Percentiles rank a stretch among this genome's conserved stretches.
Evolutionary conservation across 768 basidiomycete genomes (phyloP).

Genomic region (Trametes maxima): DNA sequence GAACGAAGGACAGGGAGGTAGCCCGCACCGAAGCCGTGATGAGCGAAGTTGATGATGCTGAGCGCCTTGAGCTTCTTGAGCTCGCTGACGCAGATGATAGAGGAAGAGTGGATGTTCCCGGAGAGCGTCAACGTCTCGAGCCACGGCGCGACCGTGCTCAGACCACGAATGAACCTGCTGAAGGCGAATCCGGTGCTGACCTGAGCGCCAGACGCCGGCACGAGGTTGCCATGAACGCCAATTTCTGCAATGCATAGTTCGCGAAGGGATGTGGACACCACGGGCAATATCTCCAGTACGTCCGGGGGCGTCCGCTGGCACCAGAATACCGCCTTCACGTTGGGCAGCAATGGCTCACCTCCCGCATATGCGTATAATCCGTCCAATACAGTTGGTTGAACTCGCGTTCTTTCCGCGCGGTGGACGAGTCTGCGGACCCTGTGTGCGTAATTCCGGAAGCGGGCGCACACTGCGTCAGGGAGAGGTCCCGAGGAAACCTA

Average conservation of each 20-base stretch:
- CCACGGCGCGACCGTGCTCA: background rate
- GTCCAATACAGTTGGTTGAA: background rate
- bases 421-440: constrained; percentile 5
- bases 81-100: background rate
- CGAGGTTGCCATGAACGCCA: background rate
- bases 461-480: background rate
- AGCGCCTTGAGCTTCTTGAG: background rate
- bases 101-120: constrained; percentile 1
- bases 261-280: background rate
- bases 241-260: background rate
- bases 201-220: background rate
- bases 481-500: background rate
- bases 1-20: constrained; percentile 4
- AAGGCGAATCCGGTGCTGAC: background rate
- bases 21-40: background rate
- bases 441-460: constrained; percentile 1
- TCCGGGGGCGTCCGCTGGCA: background rate
- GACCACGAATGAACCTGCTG: background rate
- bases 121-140: constrained; percentile 7
- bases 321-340: constrained; percentile 5
- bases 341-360: constrained; percentile 1
- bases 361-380: background rate
- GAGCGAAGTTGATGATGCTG: constrained; percentile 9
- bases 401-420: background rate
- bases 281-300: background rate